Evolutionary conservation across 352 stramenopile species (phyloP), one percentile per base, ranked within the genome.

Genomic region (Plasmopara halstedii): DNA sequence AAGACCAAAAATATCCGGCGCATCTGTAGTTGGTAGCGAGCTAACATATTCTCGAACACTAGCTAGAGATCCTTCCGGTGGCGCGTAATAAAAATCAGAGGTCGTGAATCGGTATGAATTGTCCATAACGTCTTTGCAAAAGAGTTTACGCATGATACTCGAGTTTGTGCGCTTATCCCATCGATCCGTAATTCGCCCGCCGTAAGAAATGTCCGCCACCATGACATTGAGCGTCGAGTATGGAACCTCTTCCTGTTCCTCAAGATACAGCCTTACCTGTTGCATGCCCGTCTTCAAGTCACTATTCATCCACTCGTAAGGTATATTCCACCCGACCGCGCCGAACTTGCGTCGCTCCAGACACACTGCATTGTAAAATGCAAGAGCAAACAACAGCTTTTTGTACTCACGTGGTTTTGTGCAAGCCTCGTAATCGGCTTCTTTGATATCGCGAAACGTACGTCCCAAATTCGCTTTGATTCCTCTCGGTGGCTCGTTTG

Each of bases 241-340:
- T 27, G 92, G 90, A n/a, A 97, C 82, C 0, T 70, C 61, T 9
- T 95, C 85, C 41, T 97, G 90, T 48, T 97, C 92, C 40, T 98
- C 91, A 1, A 98, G 65, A 57, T 97, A 98, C 44, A 96, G 58
- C 13, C 85, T 73, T 17, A 96, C 74, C 51, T 96, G 85, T 58
- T 89, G 93, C 80, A 96, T 95, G 14, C 82, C 89, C 20, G 90
- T 96, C 58, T 97, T 97, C 3, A 97, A 43, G 52, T 98, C 92
- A 39, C 76, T 95, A 44, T 98, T 97, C 87, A 97, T 98, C 89
- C 91, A 98, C 27, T 95, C 92, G 56, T 98, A 98, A 2, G 88
- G 88, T 42, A 97, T 97, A 46, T 97, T 97, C 92, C 91, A 98
- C 4, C 92, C 92, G 2, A 98, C 85, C 2, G 92, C 88, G 17